Percentiles rank a stretch among this genome's conserved stretches.
phyloP scores from a whole-genome alignment of 306 rosid species.

The Cicer judaicum region DNA sequence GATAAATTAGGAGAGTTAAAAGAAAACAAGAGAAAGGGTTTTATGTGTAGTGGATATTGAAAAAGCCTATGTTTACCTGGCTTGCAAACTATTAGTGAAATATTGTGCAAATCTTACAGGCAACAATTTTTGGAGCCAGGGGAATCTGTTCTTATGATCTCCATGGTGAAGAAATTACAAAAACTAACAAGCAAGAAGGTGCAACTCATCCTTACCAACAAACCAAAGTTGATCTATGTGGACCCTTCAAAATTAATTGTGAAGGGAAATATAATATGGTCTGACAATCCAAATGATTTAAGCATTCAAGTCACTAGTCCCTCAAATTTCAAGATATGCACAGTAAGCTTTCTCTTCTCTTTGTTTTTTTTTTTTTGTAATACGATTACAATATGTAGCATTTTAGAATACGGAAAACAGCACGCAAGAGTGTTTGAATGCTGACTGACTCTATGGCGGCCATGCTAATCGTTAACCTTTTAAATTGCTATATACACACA shows the following conservation, averaged over 20 bases:
- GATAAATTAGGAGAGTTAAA: neutral
- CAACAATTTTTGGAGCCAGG: constrained; percentile 96
- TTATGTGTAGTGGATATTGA: constrained; percentile 6
- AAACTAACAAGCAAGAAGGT: constrained; percentile 95
- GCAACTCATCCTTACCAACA: constrained; percentile 98
- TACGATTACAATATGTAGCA: constrained; percentile 25
- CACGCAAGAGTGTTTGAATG: neutral
- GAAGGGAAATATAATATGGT: constrained; percentile 95
- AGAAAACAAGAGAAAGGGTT: neutral
- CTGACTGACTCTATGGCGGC: neutral
- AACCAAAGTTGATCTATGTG: constrained; percentile 91
- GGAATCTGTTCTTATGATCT: constrained; percentile 93
- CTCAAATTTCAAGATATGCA: constrained; percentile 88
- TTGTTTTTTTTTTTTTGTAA: neutral
- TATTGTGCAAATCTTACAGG: constrained; percentile 55
- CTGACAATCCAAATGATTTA: constrained; percentile 89
- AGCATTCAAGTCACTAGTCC: constrained; percentile 85
- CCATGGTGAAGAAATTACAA: constrained; percentile 93
- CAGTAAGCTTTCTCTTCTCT: constrained; percentile 59
- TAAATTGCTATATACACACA: neutral
- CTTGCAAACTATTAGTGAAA: constrained; percentile 20
- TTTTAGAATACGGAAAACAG: constrained; percentile 9
- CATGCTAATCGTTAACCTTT: constrained; percentile 14
- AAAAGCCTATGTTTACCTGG: constrained; percentile 14
- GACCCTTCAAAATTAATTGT: constrained; percentile 89